Evolutionary conservation across 208 protist genomes (phyloP).

Genomic region (Acanthamoeba quina): DNA sequence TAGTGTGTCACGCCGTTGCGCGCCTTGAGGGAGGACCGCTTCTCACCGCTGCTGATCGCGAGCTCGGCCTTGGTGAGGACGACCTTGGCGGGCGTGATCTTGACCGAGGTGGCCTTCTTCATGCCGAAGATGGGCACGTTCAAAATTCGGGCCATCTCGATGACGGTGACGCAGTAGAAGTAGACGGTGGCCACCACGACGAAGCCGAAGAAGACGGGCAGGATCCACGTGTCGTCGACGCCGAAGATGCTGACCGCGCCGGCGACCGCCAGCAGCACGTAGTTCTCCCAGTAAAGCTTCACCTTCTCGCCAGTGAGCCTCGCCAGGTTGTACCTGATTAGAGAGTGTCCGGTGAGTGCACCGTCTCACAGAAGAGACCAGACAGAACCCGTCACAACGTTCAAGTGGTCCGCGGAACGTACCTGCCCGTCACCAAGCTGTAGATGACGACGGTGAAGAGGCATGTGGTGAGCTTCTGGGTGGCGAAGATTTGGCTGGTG

Average conservation of each 20-base stretch:
- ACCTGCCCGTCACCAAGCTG: slow-evolving; percentile 4
- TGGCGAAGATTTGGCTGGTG: slow-evolving; percentile 14
- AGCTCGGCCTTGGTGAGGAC: background rate
- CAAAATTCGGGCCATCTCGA: slow-evolving; percentile 15
- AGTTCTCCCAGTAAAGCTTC: background rate
- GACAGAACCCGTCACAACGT: too few species aligned
- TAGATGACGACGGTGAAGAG: slow-evolving; percentile 18
- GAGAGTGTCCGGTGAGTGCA: too few species aligned
- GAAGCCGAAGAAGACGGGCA: background rate
- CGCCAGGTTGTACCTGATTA: background rate
- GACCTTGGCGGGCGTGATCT: slow-evolving; percentile 5
- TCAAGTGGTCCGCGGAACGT: background rate
- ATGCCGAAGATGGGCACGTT: slow-evolving; percentile 37
- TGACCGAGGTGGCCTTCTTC: slow-evolving; percentile 13
- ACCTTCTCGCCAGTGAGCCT: background rate
- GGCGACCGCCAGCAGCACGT: background rate
- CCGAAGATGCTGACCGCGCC: background rate
- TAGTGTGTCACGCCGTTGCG: background rate
- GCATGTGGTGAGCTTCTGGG: background rate
- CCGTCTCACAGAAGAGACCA: too few species aligned
- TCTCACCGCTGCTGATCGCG: background rate
- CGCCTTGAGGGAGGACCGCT: background rate
- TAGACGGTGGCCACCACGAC: background rate
- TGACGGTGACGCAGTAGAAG: background rate
- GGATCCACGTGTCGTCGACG: background rate